Base-by-base conservation (phyloP, 331 rosid species). In the Quercus phellos region DNA sequence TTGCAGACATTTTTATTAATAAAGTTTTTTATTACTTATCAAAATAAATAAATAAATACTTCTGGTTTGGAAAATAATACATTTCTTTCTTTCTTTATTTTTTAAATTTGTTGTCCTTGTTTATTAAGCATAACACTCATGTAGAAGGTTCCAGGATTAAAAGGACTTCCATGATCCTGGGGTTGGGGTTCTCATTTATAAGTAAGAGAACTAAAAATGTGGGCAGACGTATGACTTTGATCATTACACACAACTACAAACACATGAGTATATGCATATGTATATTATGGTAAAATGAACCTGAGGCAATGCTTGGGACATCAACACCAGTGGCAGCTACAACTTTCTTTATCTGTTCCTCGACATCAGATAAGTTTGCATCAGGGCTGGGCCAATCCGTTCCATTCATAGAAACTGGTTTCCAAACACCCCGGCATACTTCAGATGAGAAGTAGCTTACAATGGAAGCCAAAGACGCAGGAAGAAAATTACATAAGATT, bases 301-400 rank as follows among this genome's bases (percentile, higher is more conserved):
- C 99, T 93, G 97, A 77, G 81, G 90, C 90, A 79, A 93, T 87
- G 88, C 98, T 95, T 26, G 98, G 99, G 74, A 95, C 85, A 75
- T 87, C 90, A 74, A 95, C 94, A 76, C 99, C 99, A 67, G 99
- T 91, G 53, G 92, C 90, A 69, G 98, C 99, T 79, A 95, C 84
- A 76, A 95, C 90, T 87, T 90, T 91, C 84, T 84, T 95, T 55
- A 93, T 90, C 83, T 89, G 97, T 76, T 89, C 94, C 90, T 93
- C 99, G n/a, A 95, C 98, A 51, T 88, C 84, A 76, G 86, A 81
- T 66, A 95, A 88, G 82, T 91, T 95, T 70, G 94, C 97, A 56
- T 94, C 97, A 4, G 98, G 99, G 76, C 99, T 95, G 19, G 99
- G 99, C 99, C 99, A 95, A 83, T 93, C 99, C 1, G 98, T 89